These are phyloP conservation scores for Sphagnum magellanicum DNA, from an alignment of 228 moss, liverwort and hornwort genomes.

Conservation along the genomic window DNA sequence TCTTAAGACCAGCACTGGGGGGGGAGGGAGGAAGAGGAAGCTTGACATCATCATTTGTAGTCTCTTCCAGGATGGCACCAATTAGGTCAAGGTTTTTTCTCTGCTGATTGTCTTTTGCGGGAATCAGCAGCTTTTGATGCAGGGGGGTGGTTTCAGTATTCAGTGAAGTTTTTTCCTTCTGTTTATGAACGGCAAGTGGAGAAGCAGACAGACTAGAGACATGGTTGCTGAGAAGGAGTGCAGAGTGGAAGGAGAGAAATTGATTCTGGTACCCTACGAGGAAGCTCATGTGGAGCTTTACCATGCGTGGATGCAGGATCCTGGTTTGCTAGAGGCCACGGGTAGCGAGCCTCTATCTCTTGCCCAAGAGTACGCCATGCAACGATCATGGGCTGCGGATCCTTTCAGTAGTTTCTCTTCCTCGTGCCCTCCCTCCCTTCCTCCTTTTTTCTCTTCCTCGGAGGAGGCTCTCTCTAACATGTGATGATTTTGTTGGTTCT, in stretches of 20 bases:
- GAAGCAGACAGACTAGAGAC: background rate
- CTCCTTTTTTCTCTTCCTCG: background rate
- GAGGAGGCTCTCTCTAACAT: background rate
- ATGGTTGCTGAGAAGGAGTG: slow-evolving; percentile 21
- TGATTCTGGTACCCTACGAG: slow-evolving; percentile 28
- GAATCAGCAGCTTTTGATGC: no score
- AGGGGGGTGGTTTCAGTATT: no score
- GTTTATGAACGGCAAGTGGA: background rate
- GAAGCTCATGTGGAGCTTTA: slow-evolving; percentile 29
- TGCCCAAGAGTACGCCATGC: slow-evolving; percentile 24
- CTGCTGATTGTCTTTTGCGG: no score
- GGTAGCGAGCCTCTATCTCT: slow-evolving; percentile 26
- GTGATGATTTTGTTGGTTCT: no score
- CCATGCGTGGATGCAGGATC: slow-evolving; percentile 33
- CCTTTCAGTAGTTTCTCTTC: slow-evolving; percentile 18
- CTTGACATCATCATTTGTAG: no score
- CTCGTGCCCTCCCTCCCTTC: background rate
- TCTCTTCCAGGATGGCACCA: no score
- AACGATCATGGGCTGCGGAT: slow-evolving; percentile 33
- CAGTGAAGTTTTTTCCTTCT: background rate
- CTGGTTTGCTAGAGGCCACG: slow-evolving; percentile 25
- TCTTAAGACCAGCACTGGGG: no score
- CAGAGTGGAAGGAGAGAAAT: slow-evolving; percentile 19
- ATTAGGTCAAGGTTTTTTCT: no score
- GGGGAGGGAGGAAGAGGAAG: no score